Evolutionary conservation across 2,329 filamentous ascomycete species (phyloP), one percentile per base, ranked within the genome.

Genomic region (Elsinoe perseae): DNA sequence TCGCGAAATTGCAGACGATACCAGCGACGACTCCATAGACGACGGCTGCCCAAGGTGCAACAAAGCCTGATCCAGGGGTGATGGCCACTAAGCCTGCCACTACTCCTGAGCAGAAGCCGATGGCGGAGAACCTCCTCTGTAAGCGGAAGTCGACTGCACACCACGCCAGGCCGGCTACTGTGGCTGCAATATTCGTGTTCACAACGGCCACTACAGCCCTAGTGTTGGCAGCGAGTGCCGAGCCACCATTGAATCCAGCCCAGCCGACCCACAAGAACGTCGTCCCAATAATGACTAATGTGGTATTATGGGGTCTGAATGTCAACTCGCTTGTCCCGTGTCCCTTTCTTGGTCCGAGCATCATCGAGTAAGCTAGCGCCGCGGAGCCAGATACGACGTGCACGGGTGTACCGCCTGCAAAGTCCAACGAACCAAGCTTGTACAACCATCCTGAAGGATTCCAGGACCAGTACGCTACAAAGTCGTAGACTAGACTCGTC

Each of bases 291-390:
- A 92, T 91, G 74, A 98, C 95, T 67, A 97, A 82, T 4, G 91
- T 95, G 63, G 97, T 92, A 77, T 98, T 98, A 80, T 98, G 93
- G n/a, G 93, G 93, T 64, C 93, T 89, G 82, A 97, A 97, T 80
- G 97, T 97, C 74, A 96, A 83, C 89, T 97, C 96, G 90, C 96
- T 95, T 77, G 90, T 93, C 77, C 97, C 92, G 42, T 70, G 70
- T 57, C 76, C 72, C 76, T 96, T 93, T 63, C 93, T 89, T 67
- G 90, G 88, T 63, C 93, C 93, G 59, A 98, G 87, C 34, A 96
- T 85, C 87, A 89, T 86, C 2, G 91, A 95, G 77, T 97, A 98
- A 62, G 93, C 93, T 46, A 97, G 79, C 27, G 92, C 93, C 40
- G 89, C 93, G 73, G 95, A 78, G 69, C 93, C 93, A 57, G 93